Conservation (phyloP, 2,329 filamentous ascomycete genomes). For the Penicillium digitatum region DNA sequence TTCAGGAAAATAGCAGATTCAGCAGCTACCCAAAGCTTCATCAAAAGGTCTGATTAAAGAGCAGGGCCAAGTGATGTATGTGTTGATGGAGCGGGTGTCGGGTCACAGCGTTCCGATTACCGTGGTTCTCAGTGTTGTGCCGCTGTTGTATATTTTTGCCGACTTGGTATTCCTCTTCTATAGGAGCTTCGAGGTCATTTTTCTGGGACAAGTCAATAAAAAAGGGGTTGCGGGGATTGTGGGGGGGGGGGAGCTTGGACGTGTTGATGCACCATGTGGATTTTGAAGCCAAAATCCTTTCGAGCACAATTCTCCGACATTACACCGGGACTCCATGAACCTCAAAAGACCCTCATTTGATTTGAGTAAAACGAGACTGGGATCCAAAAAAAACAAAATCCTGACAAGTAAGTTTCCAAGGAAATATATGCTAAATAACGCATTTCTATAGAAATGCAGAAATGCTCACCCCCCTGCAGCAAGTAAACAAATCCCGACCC, state of each 20-base stretch:
- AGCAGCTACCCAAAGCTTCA: neutral
- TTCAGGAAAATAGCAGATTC: neutral
- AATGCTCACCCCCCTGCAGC: neutral
- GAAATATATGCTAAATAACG: neutral
- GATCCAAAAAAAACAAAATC: neutral
- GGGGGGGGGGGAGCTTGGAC: neutral
- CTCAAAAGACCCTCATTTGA: neutral
- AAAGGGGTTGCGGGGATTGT: neutral
- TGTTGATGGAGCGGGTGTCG: conserved; percentile 16
- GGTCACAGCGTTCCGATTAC: conserved; percentile 29
- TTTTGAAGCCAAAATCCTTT: neutral
- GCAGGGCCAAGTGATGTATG: conserved; percentile 10
- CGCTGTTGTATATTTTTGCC: conserved; percentile 10
- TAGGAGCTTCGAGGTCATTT: neutral
- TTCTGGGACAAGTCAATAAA: neutral
- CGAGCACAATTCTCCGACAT: neutral
- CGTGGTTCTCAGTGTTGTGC: conserved; percentile 13
- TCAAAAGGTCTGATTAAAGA: too few species aligned
- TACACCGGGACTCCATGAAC: neutral
- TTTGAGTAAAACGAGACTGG: neutral
- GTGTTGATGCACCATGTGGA: neutral
- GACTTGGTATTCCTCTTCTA: conserved; percentile 2
- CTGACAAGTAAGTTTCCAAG: neutral
- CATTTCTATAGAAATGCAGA: too few species aligned
- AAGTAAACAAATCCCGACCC: neutral